Evolutionary conservation across 108 stramenopile species (phyloP), one percentile per base, ranked within the genome.

Genomic region (Epithemia pelagica): DNA sequence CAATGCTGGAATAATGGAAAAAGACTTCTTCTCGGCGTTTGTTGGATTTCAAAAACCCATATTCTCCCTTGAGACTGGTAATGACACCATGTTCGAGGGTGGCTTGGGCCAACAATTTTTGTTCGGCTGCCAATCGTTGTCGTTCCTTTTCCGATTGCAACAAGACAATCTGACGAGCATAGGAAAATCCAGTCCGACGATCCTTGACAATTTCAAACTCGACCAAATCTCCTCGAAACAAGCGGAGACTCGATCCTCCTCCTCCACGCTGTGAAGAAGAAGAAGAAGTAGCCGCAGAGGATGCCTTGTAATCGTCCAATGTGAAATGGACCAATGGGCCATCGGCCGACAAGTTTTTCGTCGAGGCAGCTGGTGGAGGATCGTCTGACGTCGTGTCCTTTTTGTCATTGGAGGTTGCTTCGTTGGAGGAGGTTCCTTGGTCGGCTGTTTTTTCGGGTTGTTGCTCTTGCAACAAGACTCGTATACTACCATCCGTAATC

Each of bases 91-190:
- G 72, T 73, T 92, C 87, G 55, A 70, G 60, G 26, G 80, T 71
- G 0, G 91, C 91, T 64, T 70, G 62, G 32, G 74, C 82, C 72
- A 89, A 64, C 54, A 89, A 33, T 59, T 69, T 66, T 10, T 56
- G 28, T 60, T 89, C 87, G 28, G 61, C 62, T 63, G 79, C 76
- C 32, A 69, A 27, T 0, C 70, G 58, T 32, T 65, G 22, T 27
- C 83, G 76, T 53, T 91, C 87, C 54, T 76, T 72, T 52, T 88
- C 87, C 33, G 86, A 82, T 72, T 77, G 79, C 27, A 91, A 28
- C n/a, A 88, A 37, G 10, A 32, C 66, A 46, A 91, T 86, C 20
- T 80, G 27, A 1, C 85, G 67, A 3, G 87, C 90, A 66, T 69
- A 81, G 26, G 82, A 74, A 46, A 71, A 62, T 24, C 75, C 70